Percentiles rank a stretch among this genome's conserved stretches.
phyloP scores from a whole-genome alignment of 768 basidiomycete genomes.

The Fibroporia radiculosa region DNA sequence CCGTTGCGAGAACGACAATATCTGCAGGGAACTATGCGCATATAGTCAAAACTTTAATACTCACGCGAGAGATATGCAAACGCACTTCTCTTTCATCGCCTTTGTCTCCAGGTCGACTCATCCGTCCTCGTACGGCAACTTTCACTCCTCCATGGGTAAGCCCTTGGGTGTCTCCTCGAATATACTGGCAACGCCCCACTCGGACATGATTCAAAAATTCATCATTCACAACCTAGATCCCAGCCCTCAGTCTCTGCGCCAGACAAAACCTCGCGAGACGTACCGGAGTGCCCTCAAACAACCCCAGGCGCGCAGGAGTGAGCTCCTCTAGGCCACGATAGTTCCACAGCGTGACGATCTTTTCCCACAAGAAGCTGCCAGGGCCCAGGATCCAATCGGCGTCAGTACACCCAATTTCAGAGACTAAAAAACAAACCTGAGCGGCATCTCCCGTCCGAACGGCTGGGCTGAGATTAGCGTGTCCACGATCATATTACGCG shows the following conservation, averaged over 20 bases:
- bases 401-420: neutral
- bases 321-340: conserved; percentile 40
- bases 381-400: neutral
- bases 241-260: neutral
- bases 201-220: conserved; percentile 40
- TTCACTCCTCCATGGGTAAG: conserved; percentile 31
- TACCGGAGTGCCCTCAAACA: conserved; percentile 43
- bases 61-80: neutral
- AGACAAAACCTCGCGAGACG: conserved; percentile 3
- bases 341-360: conserved; percentile 33
- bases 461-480: conserved; percentile 41
- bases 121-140: conserved; percentile 30
- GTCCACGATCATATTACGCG: conserved; percentile 38
- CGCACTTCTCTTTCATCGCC: conserved; percentile 23
- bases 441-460: conserved; percentile 44
- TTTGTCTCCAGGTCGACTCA: conserved; percentile 26
- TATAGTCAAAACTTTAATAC: neutral
- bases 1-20: conserved; percentile 45
- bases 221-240: conserved; percentile 39
- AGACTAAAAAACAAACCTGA: conserved; percentile 26
- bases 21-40: conserved; percentile 31
- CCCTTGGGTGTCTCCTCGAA: conserved; percentile 37
- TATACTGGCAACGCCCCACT: conserved; percentile 33
- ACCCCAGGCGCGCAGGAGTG: conserved; percentile 30
- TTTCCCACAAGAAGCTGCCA: conserved; percentile 40